Conservation (phyloP, 2,329 filamentous ascomycete species). For the Colletotrichum lentis region DNA sequence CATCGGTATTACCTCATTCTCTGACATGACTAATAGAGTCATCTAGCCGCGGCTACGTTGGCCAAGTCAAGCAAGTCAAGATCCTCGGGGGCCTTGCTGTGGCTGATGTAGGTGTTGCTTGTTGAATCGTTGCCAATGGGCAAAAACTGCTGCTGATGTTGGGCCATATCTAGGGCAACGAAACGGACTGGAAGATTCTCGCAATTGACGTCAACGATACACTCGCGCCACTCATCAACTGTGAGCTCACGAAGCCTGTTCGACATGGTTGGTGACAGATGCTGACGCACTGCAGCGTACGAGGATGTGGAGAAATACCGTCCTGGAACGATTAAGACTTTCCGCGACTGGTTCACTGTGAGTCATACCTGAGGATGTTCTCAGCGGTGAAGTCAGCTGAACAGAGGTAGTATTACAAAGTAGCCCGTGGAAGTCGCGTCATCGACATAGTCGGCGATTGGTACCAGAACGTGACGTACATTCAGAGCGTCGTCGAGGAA, state of each 20-base stretch:
- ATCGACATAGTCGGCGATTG: constrained; percentile 50
- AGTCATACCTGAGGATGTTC: constrained; percentile 12
- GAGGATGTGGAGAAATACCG: constrained; percentile 52
- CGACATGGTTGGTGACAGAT: accelerated
- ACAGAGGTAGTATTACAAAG: constrained; percentile 50
- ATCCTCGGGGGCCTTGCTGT: constrained; percentile 52
- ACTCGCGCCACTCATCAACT: constrained; percentile 46
- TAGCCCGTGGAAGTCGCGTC: constrained; percentile 47
- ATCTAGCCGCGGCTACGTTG: constrained; percentile 44
- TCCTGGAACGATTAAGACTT: constrained; percentile 47
- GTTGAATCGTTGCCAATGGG: background rate
- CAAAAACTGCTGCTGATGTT: background rate
- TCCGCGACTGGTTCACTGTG: constrained; percentile 53
- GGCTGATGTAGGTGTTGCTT: constrained; percentile 47
- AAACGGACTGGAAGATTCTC: constrained; percentile 53
- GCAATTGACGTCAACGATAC: constrained; percentile 51
- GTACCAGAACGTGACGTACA: constrained; percentile 49
- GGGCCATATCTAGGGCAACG: constrained; percentile 41
- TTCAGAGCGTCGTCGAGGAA: constrained; percentile 45
- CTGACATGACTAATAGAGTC: background rate
- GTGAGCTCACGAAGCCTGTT: constrained; percentile 40
- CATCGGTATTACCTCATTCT: background rate
- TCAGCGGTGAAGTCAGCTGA: background rate
- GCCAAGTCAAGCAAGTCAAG: constrained; percentile 54
- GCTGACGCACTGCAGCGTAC: constrained; percentile 41